Percentiles rank a stretch among this genome's conserved stretches.
phyloP scores from a whole-genome alignment of 1,139 yeast genomes.

The Pneumocystis carinii region DNA sequence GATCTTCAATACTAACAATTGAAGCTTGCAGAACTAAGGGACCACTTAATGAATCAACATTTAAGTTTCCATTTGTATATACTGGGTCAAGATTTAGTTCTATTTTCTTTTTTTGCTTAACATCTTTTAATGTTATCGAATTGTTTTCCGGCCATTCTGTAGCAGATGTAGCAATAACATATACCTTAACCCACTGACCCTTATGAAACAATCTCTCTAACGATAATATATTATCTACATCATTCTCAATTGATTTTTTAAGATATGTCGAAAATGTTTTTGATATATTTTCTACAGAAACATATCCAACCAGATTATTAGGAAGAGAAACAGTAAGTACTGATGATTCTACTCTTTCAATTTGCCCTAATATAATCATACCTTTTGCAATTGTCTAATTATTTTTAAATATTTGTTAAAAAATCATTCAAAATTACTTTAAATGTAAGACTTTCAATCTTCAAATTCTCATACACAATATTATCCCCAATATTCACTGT shows the following conservation, averaged over 20 bases:
- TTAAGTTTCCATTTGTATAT: conserved; percentile 46
- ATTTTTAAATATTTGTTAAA: not conserved
- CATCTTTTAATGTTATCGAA: conserved; percentile 11
- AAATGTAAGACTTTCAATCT: not conserved
- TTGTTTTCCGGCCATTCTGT: conserved; percentile 27
- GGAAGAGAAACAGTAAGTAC: conserved; percentile 62
- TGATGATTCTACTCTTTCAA: conserved; percentile 41
- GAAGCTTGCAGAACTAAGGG: conserved; percentile 63
- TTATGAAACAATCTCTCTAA: conserved; percentile 39
- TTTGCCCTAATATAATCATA: conserved; percentile 60
- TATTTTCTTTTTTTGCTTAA: conserved; percentile 38
- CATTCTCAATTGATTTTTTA: conserved; percentile 40
- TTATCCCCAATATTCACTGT: not conserved
- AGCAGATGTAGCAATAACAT: conserved; percentile 29
- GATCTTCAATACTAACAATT: conserved; percentile 73
- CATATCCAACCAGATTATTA: conserved; percentile 68
- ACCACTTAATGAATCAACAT: conserved; percentile 46
- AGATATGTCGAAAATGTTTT: conserved; percentile 29
- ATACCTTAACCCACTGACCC: conserved; percentile 67
- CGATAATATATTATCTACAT: conserved; percentile 33
- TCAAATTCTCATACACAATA: not conserved
- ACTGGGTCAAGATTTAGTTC: conserved; percentile 66
- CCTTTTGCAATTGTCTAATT: conserved; percentile 31
- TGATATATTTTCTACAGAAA: conserved; percentile 63
- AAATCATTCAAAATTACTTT: not conserved